phyloP scores from a whole-genome alignment of 495 filamentous ascomycete species.

The Xylaria curta region DNA sequence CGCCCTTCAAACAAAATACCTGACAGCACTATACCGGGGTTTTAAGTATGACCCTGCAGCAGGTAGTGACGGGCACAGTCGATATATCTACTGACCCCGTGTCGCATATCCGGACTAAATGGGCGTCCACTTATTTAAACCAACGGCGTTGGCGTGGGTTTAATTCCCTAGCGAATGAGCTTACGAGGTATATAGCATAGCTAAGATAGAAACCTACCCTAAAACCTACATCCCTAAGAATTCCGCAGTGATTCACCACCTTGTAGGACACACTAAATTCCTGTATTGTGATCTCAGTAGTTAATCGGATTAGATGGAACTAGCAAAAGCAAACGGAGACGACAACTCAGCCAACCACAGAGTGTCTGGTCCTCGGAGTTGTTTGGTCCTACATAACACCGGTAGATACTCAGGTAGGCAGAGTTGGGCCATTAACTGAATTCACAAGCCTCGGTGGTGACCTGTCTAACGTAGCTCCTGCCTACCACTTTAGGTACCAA shows the following conservation, averaged over 20 bases:
- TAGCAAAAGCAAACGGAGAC: background rate
- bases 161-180: conserved; percentile 2
- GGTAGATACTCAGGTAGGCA: background rate
- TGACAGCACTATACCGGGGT: background rate
- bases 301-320: conserved; percentile 4
- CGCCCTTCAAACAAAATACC: background rate
- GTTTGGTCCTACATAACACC: conserved; percentile 5
- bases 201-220: conserved; percentile 3
- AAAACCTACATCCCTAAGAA: background rate
- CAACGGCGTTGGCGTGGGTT: background rate
- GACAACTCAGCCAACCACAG: conserved; percentile 2
- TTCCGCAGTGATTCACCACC: background rate
- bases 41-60: background rate
- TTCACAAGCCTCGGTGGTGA: background rate
- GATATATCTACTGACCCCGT: background rate
- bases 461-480: background rate
- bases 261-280: background rate
- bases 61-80: background rate
- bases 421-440: background rate
- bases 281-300: conserved; percentile 3
- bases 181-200: conserved; percentile 9
- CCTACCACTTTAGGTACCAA: conserved; percentile 1
- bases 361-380: background rate
- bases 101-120: conserved; percentile 18
- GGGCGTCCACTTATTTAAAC: conserved; percentile 7